Evolutionary conservation across 306 rosid species (phyloP), one percentile per base, ranked within the genome.

Genomic region (Vigna hirtella): DNA sequence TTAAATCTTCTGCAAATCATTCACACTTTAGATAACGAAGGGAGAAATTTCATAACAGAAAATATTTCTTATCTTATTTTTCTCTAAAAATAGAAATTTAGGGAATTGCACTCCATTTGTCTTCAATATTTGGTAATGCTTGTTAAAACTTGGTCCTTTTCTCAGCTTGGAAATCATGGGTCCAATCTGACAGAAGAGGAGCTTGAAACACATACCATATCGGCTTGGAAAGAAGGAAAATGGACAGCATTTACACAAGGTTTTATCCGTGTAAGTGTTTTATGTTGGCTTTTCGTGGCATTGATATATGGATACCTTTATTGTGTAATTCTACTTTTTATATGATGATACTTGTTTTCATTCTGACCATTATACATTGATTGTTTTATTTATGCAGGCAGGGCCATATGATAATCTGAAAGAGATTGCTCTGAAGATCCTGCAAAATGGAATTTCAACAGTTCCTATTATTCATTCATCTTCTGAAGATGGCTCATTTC

Each of bases 171-270:
- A 87, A 96, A 87, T 87, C 94, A 86, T 64, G 98, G 98, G 38
- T 93, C 99, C 72, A 96, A 91, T 86, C 88, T 96, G 76, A 92
- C 99, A 7, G 97, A 96, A 79, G 98, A 96, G 83, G 99, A 96
- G 86, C 99, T 96, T 79, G 99, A 96, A 88, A 93, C 99, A 45
- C 99, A 95, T 84, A 89, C 97, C 17, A 89, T 95, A 86, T 88
- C 98, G 28, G 98, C 99, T 79, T 95, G 99, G 99, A 95, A 95
- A 87, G 97, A 89, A 77, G 98, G 94, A 76, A 95, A 95, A 74
- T 87, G 98, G 83, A 85, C 93, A 79, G 77, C 83, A 38, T 72
- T 83, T 81, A 75, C 93, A 5, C 88, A 93, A 83, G 87, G 59
- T 77, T 88, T 95, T 51, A 70, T 93, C 79, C 90, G 90, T 79